Evolutionary conservation across 768 basidiomycete species (phyloP), one percentile per base, ranked within the genome.

Genomic region (Pleurotus pulmonarius): DNA sequence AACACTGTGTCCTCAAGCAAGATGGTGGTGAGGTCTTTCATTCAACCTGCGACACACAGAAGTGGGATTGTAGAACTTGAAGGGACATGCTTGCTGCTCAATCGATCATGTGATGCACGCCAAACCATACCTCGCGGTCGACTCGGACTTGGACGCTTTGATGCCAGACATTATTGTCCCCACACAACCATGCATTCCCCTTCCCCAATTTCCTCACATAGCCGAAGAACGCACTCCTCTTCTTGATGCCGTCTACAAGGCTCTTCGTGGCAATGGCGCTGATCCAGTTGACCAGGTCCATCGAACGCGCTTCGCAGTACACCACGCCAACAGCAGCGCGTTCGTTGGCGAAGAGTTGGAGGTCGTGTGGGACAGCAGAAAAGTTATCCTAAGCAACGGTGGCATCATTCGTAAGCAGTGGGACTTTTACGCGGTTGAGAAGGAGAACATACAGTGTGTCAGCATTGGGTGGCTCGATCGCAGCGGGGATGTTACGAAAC

Each of bases 401-500:
- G 87, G 88, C 0, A 74, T 88, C 13, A 82, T 92, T 53, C 74
- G 73, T 56, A 85, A 86, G 64, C 83, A 83, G 63, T 93, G 91
- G 92, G 80, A 78, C 53, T 89, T 92, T 64, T 34, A 34, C 29
- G 67, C 73, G n/a, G 75, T 82, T 41, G 89, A 90, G 63, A 80
- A 76, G 5, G 86, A 93, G 64, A 76, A 79, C 1, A 82, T 94
- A 34, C 90, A 90, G 62, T 90, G 80, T 73, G 91, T 88, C 4
- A 92, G 90, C 64, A 74, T 88, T n/a, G 92, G 87, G 3, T 80
- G 79, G 67, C 76, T 93, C 38, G 83, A 87, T 53, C 51, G 37
- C 37, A 53, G 51, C 25, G 38, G 51, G 13, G 41, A 53, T 53
- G 18, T 53, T 5, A 22, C 25, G 7, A 24, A 39, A 53, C 37